Percentiles rank a stretch among this genome's conserved stretches.
Conservation (phyloP, 2,329 filamentous ascomycete genomes). For the Cercospora sesami region DNA sequence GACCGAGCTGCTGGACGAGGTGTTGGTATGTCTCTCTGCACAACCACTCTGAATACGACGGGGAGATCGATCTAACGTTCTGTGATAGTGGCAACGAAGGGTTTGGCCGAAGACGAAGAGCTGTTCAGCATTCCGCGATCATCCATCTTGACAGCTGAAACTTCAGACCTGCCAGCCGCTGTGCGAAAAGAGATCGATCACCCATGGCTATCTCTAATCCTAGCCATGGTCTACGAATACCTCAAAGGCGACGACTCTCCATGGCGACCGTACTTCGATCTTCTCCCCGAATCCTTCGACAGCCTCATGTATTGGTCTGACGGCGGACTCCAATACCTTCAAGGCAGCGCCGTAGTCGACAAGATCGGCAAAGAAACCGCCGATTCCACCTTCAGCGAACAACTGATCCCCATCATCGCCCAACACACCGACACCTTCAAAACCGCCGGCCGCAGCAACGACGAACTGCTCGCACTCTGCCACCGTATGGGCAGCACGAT, state of each 20-base stretch:
- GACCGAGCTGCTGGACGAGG: slow-evolving; percentile 59
- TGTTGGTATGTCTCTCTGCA: slow-evolving; percentile 53
- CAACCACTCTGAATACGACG: not conserved
- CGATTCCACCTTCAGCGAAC: slow-evolving; percentile 65
- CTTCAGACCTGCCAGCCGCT: slow-evolving; percentile 61
- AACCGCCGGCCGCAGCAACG: slow-evolving; percentile 45
- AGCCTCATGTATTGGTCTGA: slow-evolving; percentile 88
- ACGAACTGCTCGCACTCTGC: slow-evolving; percentile 57
- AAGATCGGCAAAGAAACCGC: slow-evolving; percentile 76
- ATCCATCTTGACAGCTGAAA: slow-evolving; percentile 70
- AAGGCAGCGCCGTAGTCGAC: slow-evolving; percentile 71
- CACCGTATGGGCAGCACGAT: slow-evolving; percentile 85
- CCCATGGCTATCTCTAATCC: slow-evolving; percentile 62
- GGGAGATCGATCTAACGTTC: slow-evolving; percentile 10
- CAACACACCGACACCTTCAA: slow-evolving; percentile 43
- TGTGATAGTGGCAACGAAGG: slow-evolving; percentile 63
- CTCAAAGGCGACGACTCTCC: slow-evolving; percentile 59
- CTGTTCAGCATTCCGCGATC: slow-evolving; percentile 77
- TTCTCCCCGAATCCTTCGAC: slow-evolving; percentile 72
- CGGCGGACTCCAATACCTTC: slow-evolving; percentile 68
- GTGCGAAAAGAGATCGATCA: slow-evolving; percentile 40
- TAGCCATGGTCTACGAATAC: slow-evolving; percentile 78
- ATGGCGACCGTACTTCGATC: slow-evolving; percentile 76
- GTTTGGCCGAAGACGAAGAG: slow-evolving; percentile 72
- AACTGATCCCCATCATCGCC: slow-evolving; percentile 56